These are phyloP conservation scores for Dothideomycetes sp. DNA, from an alignment of 2,329 filamentous ascomycete genomes.

Conservation along the genomic window DNA sequence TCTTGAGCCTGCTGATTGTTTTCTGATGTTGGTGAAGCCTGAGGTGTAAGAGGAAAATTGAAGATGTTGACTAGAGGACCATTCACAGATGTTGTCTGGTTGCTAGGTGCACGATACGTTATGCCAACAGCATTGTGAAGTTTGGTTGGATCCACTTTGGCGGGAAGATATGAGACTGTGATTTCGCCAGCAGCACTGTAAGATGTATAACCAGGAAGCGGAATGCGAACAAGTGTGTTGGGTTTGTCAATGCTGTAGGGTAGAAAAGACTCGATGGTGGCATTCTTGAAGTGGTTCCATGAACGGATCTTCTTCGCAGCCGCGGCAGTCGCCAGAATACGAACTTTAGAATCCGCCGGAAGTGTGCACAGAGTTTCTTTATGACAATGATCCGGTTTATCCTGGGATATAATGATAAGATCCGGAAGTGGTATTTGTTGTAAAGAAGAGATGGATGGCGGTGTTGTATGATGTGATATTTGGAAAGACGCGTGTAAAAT, in stretches of 20 bases:
- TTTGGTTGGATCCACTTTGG: conserved; percentile 51
- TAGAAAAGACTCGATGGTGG: conserved; percentile 34
- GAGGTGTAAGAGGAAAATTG: conserved; percentile 23
- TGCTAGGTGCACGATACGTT: conserved; percentile 55
- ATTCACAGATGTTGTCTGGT: conserved; percentile 26
- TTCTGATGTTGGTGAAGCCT: conserved; percentile 12
- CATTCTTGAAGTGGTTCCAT: conserved; percentile 59
- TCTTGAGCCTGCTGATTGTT: background rate
- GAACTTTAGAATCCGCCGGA: conserved; percentile 44
- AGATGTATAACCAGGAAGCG: conserved; percentile 44
- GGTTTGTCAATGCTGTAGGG: conserved; percentile 34
- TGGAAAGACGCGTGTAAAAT: conserved; percentile 55
- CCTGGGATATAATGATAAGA: conserved; percentile 50
- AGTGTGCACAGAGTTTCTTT: conserved; percentile 59
- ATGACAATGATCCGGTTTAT: conserved; percentile 62
- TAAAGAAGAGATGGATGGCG: conserved; percentile 50
- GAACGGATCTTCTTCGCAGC: conserved; percentile 56
- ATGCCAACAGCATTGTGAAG: conserved; percentile 61
- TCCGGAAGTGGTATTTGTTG: conserved; percentile 45
- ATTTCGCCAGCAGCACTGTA: conserved; percentile 54
- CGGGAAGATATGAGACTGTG: conserved; percentile 58
- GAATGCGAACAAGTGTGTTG: conserved; percentile 38
- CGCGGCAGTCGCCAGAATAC: conserved; percentile 57
- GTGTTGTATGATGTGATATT: conserved; percentile 46
- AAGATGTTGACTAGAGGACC: conserved; percentile 31